Conservation (phyloP, 1,284 basidiomycete species). For the Flammula alnicola region DNA sequence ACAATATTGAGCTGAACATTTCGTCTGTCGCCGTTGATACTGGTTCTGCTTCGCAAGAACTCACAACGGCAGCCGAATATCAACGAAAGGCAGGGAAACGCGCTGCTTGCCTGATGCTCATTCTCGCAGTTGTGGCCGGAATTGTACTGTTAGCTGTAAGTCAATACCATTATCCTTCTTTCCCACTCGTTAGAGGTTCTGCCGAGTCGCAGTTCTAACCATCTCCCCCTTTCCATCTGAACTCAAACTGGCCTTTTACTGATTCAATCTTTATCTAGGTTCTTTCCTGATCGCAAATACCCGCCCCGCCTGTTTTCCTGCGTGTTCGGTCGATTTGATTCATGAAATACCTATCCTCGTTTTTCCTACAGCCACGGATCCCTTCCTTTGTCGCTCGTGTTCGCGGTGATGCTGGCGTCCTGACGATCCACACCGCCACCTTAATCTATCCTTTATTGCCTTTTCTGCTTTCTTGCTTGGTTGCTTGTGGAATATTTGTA, state of each 20-base stretch:
- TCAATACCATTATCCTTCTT: no score
- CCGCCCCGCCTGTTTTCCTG: background rate
- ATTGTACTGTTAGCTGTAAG: slow-evolving; percentile 92
- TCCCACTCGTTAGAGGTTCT: no score
- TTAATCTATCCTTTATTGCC: background rate
- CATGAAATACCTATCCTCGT: slow-evolving; percentile 5
- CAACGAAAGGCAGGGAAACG: slow-evolving; percentile 93
- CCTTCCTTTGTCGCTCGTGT: background rate
- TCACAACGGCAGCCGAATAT: slow-evolving; percentile 91
- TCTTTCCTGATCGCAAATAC: slow-evolving; percentile 22
- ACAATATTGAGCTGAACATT: slow-evolving; percentile 97
- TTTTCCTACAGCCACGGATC: background rate
- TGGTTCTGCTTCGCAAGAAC: slow-evolving; percentile 83
- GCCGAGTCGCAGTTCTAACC: no score
- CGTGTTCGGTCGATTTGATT: background rate
- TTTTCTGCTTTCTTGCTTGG: background rate
- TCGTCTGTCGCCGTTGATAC: slow-evolving; percentile 87
- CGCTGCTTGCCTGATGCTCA: slow-evolving; percentile 88
- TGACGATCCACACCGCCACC: no score
- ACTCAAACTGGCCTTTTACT: background rate
- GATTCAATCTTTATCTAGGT: slow-evolving; percentile 16
- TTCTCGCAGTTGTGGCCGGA: slow-evolving; percentile 87
- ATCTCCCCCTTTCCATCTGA: background rate
- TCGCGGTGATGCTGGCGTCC: no score
- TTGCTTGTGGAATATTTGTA: slow-evolving; percentile 1